Percentiles rank a stretch among this genome's conserved stretches.
Evolutionary conservation across 23 red algal genomes (phyloP).

Genomic region (Gracilaria gracilis): DNA sequence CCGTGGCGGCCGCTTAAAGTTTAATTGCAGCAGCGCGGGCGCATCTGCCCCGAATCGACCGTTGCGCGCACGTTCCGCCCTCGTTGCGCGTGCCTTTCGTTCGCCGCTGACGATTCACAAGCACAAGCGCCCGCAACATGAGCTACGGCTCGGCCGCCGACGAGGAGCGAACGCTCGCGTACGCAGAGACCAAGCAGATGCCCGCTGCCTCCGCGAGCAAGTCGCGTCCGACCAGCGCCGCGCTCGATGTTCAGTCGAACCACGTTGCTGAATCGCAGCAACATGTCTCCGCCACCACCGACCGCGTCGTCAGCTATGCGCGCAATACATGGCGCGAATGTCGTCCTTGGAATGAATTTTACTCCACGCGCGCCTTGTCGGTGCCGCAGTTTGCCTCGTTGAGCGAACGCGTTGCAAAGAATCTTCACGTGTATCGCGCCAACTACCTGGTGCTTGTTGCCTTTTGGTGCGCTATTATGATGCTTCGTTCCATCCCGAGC

Average conservation of each 20-base stretch:
- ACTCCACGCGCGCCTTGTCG: constrained; percentile 49
- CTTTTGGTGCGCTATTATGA: constrained; percentile 25
- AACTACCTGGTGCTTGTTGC: constrained; percentile 67
- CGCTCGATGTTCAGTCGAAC: not conserved
- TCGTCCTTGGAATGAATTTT: constrained; percentile 69
- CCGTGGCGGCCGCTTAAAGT: not conserved
- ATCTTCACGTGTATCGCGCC: constrained; percentile 59
- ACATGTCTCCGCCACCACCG: constrained; percentile 7
- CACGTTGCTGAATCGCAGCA: not conserved
- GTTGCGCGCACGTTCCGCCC: not conserved
- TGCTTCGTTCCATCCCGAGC: constrained; percentile 45
- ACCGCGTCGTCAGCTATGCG: constrained; percentile 36
- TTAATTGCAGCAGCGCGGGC: not conserved
- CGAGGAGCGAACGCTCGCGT: constrained; percentile 52
- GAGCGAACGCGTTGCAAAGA: constrained; percentile 54
- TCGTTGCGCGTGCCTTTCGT: not conserved
- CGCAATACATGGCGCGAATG: constrained; percentile 39
- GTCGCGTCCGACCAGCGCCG: constrained; percentile 8
- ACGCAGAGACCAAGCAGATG: constrained; percentile 24
- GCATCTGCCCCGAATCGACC: too few species aligned
- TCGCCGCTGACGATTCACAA: too few species aligned
- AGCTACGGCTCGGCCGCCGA: constrained; percentile 66
- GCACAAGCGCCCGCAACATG: constrained; percentile 5
- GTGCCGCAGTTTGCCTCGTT: constrained; percentile 41
- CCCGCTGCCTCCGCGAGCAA: constrained; percentile 6